Evolutionary conservation across 148 eudicot genomes (phyloP).

Genomic region (Rhododendron henanense): DNA sequence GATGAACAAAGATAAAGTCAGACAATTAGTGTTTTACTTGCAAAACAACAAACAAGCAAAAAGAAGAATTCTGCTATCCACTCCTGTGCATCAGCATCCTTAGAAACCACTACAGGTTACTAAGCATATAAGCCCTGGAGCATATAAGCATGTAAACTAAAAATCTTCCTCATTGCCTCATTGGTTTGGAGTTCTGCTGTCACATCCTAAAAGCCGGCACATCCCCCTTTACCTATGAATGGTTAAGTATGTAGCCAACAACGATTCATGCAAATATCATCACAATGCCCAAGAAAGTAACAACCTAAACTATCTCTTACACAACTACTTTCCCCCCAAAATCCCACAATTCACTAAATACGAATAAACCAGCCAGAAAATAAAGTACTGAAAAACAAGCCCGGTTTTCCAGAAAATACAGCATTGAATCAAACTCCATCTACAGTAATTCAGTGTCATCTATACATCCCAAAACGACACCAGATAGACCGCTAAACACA

Average conservation of each 20-base stretch:
- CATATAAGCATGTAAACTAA: too few species aligned
- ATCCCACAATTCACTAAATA: neutral
- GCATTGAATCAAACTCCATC: neutral
- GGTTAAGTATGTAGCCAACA: too few species aligned
- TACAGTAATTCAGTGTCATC: neutral
- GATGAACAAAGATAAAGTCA: neutral
- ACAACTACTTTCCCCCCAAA: neutral
- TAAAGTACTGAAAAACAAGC: too few species aligned
- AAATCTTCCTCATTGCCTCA: neutral
- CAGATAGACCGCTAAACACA: neutral
- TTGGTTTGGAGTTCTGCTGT: neutral
- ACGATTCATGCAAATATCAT: too few species aligned
- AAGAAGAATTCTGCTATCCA: neutral
- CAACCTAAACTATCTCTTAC: too few species aligned
- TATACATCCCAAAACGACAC: neutral
- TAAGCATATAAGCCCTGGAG: too few species aligned
- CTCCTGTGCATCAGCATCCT: neutral
- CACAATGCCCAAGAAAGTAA: too few species aligned
- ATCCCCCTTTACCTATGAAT: neutral
- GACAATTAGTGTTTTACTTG: neutral
- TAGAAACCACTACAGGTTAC: neutral
- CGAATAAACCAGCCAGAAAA: too few species aligned
- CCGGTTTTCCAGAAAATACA: neutral
- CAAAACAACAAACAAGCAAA: neutral
- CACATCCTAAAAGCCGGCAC: neutral